Percentiles rank a stretch among this genome's conserved stretches.
Evolutionary conservation across 108 stramenopile species (phyloP).

Genomic region (Nitzschia inconspicua): DNA sequence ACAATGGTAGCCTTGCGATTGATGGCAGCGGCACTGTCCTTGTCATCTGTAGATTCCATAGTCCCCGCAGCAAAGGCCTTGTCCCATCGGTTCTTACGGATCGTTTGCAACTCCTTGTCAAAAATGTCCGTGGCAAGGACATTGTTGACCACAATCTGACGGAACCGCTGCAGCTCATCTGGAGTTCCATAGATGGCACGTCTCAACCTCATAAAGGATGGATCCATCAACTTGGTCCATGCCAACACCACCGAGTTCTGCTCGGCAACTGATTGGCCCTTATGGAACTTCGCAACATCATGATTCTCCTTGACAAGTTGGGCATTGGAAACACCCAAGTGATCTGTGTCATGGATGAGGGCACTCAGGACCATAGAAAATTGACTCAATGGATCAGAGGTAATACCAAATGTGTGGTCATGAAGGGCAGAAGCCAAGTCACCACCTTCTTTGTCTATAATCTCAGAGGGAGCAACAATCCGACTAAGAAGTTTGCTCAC

Average conservation of each 20-base stretch:
- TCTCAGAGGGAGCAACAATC: not conserved
- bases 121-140: slow-evolving; percentile 64
- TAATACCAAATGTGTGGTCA: slow-evolving; percentile 31
- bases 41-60: not conserved
- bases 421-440: too few relatives aligned
- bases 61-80: slow-evolving; percentile 13
- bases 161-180: slow-evolving; percentile 42
- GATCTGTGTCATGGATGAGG: slow-evolving; percentile 53
- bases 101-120: slow-evolving; percentile 32
- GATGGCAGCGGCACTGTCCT: not conserved
- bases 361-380: slow-evolving; percentile 43
- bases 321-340: slow-evolving; percentile 51
- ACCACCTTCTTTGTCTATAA: too few relatives aligned
- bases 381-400: slow-evolving; percentile 38
- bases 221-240: slow-evolving; percentile 43
- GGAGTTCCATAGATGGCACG: slow-evolving; percentile 32
- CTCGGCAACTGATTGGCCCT: slow-evolving; percentile 47
- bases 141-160: slow-evolving; percentile 44
- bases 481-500: slow-evolving; percentile 21
- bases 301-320: slow-evolving; percentile 48
- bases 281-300: slow-evolving; percentile 39
- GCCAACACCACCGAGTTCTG: slow-evolving; percentile 56
- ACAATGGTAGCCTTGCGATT: slow-evolving; percentile 6
- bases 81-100: slow-evolving; percentile 28
- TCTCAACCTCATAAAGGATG: slow-evolving; percentile 35